A percentile compares a stretch with the other conserved stretches of the same genome.
Conservation (phyloP, 805 yeast genomes). For the Cyberlindnera meyerae region DNA sequence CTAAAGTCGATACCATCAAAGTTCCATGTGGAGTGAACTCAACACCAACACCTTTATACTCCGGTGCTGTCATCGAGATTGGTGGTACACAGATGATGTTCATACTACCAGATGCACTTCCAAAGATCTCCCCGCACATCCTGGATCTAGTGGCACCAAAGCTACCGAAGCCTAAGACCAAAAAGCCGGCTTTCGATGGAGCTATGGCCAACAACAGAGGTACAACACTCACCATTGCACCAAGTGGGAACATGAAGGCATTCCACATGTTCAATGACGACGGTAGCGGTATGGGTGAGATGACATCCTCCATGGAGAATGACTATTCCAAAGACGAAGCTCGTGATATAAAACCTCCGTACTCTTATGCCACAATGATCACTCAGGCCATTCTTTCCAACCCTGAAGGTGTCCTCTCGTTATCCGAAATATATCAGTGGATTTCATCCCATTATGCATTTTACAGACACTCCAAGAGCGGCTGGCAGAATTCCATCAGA, state of each 20-base stretch:
- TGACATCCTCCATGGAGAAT: slow-evolving; percentile 27
- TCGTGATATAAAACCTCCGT: slow-evolving; percentile 93
- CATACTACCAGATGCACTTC: slow-evolving; percentile 86
- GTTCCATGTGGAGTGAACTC: slow-evolving; percentile 40
- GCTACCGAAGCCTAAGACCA: slow-evolving; percentile 26
- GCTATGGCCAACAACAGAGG: slow-evolving; percentile 12
- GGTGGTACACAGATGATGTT: slow-evolving; percentile 99
- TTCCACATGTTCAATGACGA: slow-evolving; percentile 51
- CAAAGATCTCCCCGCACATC: slow-evolving; percentile 46
- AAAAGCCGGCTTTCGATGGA: slow-evolving; percentile 10
- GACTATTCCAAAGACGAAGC: slow-evolving; percentile 87
- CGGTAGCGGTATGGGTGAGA: slow-evolving; percentile 5
- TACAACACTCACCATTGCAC: slow-evolving; percentile 10
- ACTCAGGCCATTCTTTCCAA: slow-evolving; percentile 93
- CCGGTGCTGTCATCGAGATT: slow-evolving; percentile 90
- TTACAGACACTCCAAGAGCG: slow-evolving; percentile 86
- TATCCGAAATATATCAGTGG: slow-evolving; percentile 91
- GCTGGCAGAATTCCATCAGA: slow-evolving; percentile 98
- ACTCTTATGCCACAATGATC: slow-evolving; percentile 96
- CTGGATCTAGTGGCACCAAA: slow-evolving; percentile 31
- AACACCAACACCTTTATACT: slow-evolving; percentile 52
- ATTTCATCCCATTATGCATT: slow-evolving; percentile 84
- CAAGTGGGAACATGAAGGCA: slow-evolving; percentile 31
- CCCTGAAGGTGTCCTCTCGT: slow-evolving; percentile 79
- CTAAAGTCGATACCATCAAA: slow-evolving; percentile 70